Base-by-base conservation (phyloP, 176 grass and related monocot species). In the Cenchrus purpureus region DNA sequence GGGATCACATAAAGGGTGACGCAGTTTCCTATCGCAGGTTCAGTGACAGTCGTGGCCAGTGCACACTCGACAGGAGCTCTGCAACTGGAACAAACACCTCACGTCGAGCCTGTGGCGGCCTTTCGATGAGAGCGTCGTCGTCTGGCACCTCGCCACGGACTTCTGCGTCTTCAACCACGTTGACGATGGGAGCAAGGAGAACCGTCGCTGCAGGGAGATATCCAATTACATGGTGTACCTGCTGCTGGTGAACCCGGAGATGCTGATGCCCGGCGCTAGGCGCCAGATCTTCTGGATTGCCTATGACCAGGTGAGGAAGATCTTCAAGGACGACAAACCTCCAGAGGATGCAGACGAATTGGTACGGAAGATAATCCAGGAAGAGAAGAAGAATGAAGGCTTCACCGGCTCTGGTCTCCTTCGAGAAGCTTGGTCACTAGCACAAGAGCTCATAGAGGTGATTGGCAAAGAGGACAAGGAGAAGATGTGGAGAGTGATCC, bases 161-260 rank as follows among this genome's bases (percentile, higher is more conserved):
- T 40, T 67, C 65, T 67, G 29, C 65, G 17, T 37, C 65, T 67
- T 17, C 32, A 7, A 3, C 31, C 14, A 16, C 0, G 22, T 28
- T 12, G 14, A 15, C 32, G 31, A 67, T 16, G 65, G n/a, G 3
- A 29, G n/a, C n/a, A 61, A 61, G 2, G 58, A 61, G 58, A 61
- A 61, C 28, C 65, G 14, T 13, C 65, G 65, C 12, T 40, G 65
- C 32, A 7, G 32, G 32, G 32, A 67, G 6, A 67, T 67, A 12
- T 72, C 70, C 46, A 72, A 72, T 0, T 72, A 51, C 46, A 72
- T 72, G 70, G 70, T 25, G 5, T 28, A 72, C 70, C 46, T 72
- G 12, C 46, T 72, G 5, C 25, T 50, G 1, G 12, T 22, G 11
- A 28, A 51, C 4, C 70, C 70, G 2, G 46, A 51, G 11, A 72